These are phyloP conservation scores for Citrus australasica DNA, from an alignment of 345 rosid species.

Conservation along the genomic window DNA sequence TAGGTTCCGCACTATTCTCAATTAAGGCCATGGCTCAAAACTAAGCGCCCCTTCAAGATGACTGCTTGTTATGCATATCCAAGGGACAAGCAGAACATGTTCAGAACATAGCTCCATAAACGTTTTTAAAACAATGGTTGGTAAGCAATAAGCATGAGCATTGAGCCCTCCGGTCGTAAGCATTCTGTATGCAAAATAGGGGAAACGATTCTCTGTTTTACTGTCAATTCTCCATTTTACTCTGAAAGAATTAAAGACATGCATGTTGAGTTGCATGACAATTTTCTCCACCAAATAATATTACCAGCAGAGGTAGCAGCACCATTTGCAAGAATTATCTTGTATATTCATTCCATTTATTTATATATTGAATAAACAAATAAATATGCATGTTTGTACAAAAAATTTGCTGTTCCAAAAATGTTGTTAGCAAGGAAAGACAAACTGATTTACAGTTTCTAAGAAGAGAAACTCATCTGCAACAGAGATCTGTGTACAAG, in stretches of 20 bases:
- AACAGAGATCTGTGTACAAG: slow-evolving; percentile 39
- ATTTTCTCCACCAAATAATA: neutral
- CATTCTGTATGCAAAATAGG: neutral
- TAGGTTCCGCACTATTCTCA: neutral
- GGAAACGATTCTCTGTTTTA: neutral
- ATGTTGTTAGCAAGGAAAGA: slow-evolving; percentile 18
- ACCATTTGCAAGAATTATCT: neutral
- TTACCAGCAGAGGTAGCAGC: neutral
- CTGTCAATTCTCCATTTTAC: slow-evolving; percentile 3
- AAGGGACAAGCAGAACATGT: neutral
- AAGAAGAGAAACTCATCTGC: slow-evolving; percentile 62
- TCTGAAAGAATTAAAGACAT: neutral
- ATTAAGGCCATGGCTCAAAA: neutral
- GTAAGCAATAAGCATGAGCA: neutral
- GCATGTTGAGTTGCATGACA: neutral
- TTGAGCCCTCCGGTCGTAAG: neutral
- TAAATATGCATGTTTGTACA: slow-evolving; percentile 33
- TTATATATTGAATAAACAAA: slow-evolving; percentile 19
- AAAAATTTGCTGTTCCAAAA: slow-evolving; percentile 24
- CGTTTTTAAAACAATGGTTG: neutral
- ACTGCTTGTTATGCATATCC: neutral
- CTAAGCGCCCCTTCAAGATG: neutral
- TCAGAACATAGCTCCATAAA: neutral
- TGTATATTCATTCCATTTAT: slow-evolving; percentile 6
- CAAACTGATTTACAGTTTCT: slow-evolving; percentile 36